Percentiles rank a stretch among this genome's conserved stretches.
These are phyloP conservation scores for Angophora floribunda DNA, from an alignment of 345 rosid species.

Conservation along the genomic window DNA sequence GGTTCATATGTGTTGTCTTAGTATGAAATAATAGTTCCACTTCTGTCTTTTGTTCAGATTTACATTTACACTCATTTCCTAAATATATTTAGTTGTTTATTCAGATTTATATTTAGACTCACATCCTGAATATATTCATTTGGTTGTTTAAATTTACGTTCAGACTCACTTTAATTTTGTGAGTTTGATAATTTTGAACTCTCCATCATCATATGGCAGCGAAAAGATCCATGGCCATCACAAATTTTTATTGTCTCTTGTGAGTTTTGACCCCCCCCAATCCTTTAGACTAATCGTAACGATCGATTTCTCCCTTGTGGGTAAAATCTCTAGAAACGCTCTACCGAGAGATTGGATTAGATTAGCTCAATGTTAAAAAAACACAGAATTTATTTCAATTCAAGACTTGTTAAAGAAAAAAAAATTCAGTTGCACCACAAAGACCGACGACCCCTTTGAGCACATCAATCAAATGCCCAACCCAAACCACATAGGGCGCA, in stretches of 20 bases:
- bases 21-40: too few relatives aligned
- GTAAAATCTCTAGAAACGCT: too few relatives aligned
- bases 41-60: too few relatives aligned
- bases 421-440: background rate
- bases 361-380: rapidly evolving
- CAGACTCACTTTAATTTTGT: too few relatives aligned
- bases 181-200: background rate
- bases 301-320: too few relatives aligned
- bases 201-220: background rate
- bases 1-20: too few relatives aligned
- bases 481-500: background rate
- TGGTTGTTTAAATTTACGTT: too few relatives aligned
- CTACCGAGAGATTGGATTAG: background rate
- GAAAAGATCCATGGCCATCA: background rate
- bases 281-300: background rate
- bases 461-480: background rate
- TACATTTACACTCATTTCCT: too few relatives aligned
- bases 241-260: background rate
- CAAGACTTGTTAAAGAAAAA: background rate
- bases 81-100: too few relatives aligned
- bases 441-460: background rate
- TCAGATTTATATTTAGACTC: too few relatives aligned
- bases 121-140: too few relatives aligned
- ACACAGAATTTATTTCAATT: too few relatives aligned
- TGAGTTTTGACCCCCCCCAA: background rate